Conservation (phyloP, 768 basidiomycete species). For the Pleurotus pulmonarius region DNA sequence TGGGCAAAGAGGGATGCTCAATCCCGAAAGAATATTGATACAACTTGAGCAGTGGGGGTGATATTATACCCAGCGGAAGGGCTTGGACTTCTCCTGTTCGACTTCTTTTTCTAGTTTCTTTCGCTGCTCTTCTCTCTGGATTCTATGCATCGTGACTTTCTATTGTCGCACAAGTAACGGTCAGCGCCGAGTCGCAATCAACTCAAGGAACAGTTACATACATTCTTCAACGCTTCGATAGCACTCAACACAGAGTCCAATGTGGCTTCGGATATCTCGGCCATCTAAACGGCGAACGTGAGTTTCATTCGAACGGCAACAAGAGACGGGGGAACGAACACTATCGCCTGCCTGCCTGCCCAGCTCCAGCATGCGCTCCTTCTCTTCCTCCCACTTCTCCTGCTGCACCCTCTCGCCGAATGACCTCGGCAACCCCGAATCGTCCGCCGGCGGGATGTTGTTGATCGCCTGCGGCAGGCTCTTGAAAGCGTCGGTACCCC, state of each 20-base stretch:
- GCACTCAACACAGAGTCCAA: slow-evolving; percentile 10
- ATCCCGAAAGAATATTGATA: too few species aligned
- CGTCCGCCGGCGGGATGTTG: slow-evolving; percentile 17
- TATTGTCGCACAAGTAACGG: not conserved
- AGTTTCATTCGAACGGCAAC: not conserved
- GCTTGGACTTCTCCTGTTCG: slow-evolving; percentile 3
- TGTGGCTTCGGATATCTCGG: slow-evolving; percentile 12
- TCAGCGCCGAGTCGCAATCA: not conserved
- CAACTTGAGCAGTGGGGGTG: too few species aligned
- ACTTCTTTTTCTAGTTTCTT: slow-evolving; percentile 2
- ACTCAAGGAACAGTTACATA: not conserved
- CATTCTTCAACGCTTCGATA: slow-evolving; percentile 10
- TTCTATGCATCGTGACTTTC: slow-evolving; percentile 9
- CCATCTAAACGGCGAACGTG: slow-evolving; percentile 2
- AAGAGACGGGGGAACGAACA: slow-evolving; percentile 25
- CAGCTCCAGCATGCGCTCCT: slow-evolving; percentile 39
- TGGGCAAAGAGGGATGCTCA: too few species aligned
- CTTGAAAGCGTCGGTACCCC: not conserved
- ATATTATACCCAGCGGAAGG: slow-evolving; percentile 4
- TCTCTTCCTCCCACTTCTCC: slow-evolving; percentile 44
- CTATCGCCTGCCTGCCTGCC: slow-evolving; percentile 48
- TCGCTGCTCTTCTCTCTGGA: slow-evolving; percentile 6
- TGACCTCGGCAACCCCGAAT: slow-evolving; percentile 6
- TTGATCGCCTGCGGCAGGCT: slow-evolving; percentile 26
- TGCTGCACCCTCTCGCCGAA: slow-evolving; percentile 18